phyloP scores from a whole-genome alignment of 306 rosid genomes.

The Pueraria montana region DNA sequence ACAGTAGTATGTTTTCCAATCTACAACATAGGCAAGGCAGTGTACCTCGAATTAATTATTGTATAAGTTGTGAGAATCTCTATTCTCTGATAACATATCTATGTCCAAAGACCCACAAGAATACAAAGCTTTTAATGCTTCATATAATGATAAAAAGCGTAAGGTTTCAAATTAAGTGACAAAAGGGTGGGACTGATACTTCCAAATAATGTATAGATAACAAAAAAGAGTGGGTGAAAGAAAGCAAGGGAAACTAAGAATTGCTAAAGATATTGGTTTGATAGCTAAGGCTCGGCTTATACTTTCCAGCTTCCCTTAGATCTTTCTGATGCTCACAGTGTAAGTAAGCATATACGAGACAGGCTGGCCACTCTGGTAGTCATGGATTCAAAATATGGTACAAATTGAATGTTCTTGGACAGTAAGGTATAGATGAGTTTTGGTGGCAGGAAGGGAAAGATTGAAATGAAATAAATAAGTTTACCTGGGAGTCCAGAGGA shows the following conservation, averaged over 20 bases:
- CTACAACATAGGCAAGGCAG: neutral
- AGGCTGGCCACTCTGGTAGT: neutral
- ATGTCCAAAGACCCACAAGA: neutral
- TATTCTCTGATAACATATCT: neutral
- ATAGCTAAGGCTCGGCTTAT: neutral
- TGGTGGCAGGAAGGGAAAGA: neutral
- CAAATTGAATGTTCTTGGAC: neutral
- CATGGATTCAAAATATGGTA: neutral
- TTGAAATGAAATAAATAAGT: constrained; percentile 23
- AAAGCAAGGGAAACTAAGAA: constrained; percentile 27
- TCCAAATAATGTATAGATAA: neutral
- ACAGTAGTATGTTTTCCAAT: neutral
- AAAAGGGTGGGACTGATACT: constrained; percentile 18
- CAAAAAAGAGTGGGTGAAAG: neutral
- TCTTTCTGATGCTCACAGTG: constrained; percentile 9
- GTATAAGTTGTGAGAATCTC: neutral
- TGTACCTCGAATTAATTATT: neutral
- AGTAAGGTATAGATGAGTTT: constrained; percentile 11
- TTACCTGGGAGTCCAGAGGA: constrained; percentile 90
- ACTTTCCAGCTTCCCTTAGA: constrained; percentile 7
- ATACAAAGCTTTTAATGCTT: constrained; percentile 21
- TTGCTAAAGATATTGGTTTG: neutral
- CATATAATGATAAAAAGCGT: constrained; percentile 14
- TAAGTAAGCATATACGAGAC: constrained; percentile 3
- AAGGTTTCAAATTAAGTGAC: constrained; percentile 29